Evolutionary conservation across 106 monocot genomes (phyloP).

Genomic region (Platanthera zijinensis): DNA sequence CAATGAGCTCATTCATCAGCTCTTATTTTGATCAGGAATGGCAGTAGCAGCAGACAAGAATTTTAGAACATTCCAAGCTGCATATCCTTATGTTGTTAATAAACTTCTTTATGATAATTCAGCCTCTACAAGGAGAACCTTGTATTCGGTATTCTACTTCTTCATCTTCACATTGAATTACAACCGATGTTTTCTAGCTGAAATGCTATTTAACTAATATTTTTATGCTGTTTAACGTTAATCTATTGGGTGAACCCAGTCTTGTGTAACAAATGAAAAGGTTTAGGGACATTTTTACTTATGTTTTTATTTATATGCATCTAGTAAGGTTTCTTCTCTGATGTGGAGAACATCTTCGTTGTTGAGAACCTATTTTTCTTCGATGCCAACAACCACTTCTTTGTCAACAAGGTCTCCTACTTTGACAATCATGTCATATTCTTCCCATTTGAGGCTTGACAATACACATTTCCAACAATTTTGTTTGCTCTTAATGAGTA

Average conservation of each 20-base stretch:
- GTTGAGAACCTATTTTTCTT: too few relatives aligned
- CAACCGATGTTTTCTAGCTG: not conserved
- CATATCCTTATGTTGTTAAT: conserved; percentile 81
- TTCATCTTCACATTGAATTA: not conserved
- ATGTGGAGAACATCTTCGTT: too few relatives aligned
- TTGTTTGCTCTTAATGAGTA: too few relatives aligned
- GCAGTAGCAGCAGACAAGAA: conserved; percentile 76
- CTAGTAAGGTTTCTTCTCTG: not conserved
- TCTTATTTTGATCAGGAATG: conserved; percentile 43
- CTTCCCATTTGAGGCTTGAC: too few relatives aligned
- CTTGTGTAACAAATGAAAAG: not conserved
- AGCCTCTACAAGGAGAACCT: conserved; percentile 46
- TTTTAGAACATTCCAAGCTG: conserved; percentile 91
- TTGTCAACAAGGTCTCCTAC: too few relatives aligned
- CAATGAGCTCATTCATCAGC: not conserved
- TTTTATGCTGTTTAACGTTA: not conserved
- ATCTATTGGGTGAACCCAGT: not conserved
- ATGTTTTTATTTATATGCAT: not conserved
- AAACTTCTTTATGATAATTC: conserved; percentile 88
- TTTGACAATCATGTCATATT: too few relatives aligned
- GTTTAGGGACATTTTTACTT: not conserved
- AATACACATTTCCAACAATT: too few relatives aligned
- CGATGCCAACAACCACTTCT: too few relatives aligned
- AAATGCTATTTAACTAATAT: not conserved
- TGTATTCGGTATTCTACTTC: conserved; percentile 57